phyloP scores from a whole-genome alignment of 2,329 filamentous ascomycete species.

The Colletotrichum sidae region DNA sequence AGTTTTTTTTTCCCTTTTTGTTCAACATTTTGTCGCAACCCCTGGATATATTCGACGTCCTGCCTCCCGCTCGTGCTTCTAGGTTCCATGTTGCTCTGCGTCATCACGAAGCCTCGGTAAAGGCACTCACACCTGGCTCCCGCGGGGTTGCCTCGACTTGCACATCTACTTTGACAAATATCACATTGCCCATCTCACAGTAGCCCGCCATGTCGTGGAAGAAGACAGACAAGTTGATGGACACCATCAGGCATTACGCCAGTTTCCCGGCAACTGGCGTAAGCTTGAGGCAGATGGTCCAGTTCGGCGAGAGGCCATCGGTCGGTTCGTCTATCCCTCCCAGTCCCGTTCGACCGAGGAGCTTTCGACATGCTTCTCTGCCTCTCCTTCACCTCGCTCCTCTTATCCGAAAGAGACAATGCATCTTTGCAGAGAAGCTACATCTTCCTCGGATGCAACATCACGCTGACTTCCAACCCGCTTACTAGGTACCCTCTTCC shows the following conservation, averaged over 20 bases:
- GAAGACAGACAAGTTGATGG: constrained; percentile 89
- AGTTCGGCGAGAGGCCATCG: constrained; percentile 95
- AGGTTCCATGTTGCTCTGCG: constrained; percentile 39
- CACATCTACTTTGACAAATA: constrained; percentile 13
- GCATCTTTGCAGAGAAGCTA: neutral
- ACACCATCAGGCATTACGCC: constrained; percentile 97
- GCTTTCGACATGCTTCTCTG: constrained; percentile 21
- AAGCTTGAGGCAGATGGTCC: constrained; percentile 98
- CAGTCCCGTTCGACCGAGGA: constrained; percentile 29
- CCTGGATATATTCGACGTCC: constrained; percentile 6
- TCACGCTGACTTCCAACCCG: constrained; percentile 3
- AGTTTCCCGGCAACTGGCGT: constrained; percentile 96
- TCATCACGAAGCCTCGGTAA: constrained; percentile 40
- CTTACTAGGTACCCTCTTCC: constrained; percentile 86
- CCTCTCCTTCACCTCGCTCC: neutral
- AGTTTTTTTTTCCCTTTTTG: constrained; percentile 6
- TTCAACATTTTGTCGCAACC: constrained; percentile 6
- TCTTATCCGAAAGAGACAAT: neutral
- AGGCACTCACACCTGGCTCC: constrained; percentile 32
- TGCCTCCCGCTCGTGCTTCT: constrained; percentile 11
- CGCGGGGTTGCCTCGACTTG: constrained; percentile 38
- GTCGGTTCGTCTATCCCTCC: constrained; percentile 70
- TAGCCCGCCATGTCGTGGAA: constrained; percentile 87
- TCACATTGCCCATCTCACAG: constrained; percentile 37
- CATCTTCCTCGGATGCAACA: neutral